These are phyloP conservation scores for Phytopythium cucurbitacearum DNA, from an alignment of 352 stramenopile species.

Conservation along the genomic window DNA sequence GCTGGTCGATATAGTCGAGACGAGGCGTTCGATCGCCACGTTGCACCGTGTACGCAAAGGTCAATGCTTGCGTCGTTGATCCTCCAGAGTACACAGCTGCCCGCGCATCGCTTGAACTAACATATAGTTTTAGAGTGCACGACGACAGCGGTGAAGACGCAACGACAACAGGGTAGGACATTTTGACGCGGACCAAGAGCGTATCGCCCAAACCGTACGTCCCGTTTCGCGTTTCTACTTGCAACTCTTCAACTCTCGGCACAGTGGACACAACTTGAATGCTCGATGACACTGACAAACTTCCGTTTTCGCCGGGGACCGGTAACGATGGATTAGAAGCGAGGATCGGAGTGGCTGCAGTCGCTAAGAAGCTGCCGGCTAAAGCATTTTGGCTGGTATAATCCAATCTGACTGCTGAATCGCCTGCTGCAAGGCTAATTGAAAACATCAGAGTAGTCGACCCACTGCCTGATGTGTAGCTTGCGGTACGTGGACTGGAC, in stretches of 20 bases:
- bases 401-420: conserved; percentile 26
- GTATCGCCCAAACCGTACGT: conserved; percentile 40
- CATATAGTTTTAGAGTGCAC: conserved; percentile 38
- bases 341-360: conserved; percentile 36
- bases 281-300: conserved; percentile 30
- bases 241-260: conserved; percentile 32
- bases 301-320: conserved; percentile 18
- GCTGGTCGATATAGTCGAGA: conserved; percentile 44
- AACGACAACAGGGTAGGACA: conserved; percentile 52
- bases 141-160: conserved; percentile 6
- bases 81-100: conserved; percentile 45
- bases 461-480: conserved; percentile 39
- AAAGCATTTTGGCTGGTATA: conserved; percentile 32
- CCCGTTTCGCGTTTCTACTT: conserved; percentile 23
- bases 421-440: conserved; percentile 27
- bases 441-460: conserved; percentile 37
- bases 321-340: conserved; percentile 28
- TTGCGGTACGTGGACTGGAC: conserved; percentile 13
- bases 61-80: conserved; percentile 31
- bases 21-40: conserved; percentile 34
- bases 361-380: conserved; percentile 31
- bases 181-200: conserved; percentile 35
- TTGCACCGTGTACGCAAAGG: conserved; percentile 55
- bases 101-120: conserved; percentile 26
- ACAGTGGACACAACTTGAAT: conserved; percentile 34